A percentile compares a stretch with the other conserved stretches of the same genome.
Evolutionary conservation across 2,329 filamentous ascomycete species (phyloP).

Genomic region (Nakataea oryzae): DNA sequence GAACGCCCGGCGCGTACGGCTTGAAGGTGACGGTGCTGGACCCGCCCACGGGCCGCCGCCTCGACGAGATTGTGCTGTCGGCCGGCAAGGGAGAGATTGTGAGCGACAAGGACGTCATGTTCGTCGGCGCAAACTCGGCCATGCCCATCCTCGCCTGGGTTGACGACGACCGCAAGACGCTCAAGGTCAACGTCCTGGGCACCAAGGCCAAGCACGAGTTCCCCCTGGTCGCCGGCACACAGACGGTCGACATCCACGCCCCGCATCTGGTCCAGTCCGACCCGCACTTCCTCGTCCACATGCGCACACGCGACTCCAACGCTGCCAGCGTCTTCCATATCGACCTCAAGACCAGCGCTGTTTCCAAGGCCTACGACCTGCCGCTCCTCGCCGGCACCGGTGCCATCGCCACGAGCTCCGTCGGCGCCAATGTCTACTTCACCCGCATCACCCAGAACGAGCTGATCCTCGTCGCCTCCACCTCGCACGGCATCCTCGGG

Average conservation of each 20-base stretch:
- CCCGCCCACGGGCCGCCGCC: constrained; percentile 58
- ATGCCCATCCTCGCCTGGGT: constrained; percentile 69
- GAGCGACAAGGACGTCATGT: constrained; percentile 53
- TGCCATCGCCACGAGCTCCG: constrained; percentile 68
- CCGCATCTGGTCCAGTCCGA: constrained; percentile 61
- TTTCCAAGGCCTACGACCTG: constrained; percentile 72
- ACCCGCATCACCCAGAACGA: constrained; percentile 70
- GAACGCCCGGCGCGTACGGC: constrained; percentile 58
- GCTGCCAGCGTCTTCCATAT: constrained; percentile 83
- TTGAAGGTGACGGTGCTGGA: constrained; percentile 69
- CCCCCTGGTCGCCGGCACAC: constrained; percentile 33
- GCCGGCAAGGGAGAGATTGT: constrained; percentile 61
- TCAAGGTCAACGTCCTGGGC: constrained; percentile 64
- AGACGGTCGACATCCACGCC: constrained; percentile 57
- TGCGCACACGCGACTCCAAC: constrained; percentile 56
- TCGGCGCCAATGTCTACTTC: constrained; percentile 79
- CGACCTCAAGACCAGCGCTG: constrained; percentile 55
- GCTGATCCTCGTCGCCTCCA: constrained; percentile 62
- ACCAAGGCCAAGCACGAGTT: constrained; percentile 47
- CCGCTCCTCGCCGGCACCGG: constrained; percentile 61
- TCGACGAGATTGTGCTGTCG: constrained; percentile 60
- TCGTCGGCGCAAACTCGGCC: constrained; percentile 67
- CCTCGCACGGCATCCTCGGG: constrained; percentile 64
- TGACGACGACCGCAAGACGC: constrained; percentile 47
- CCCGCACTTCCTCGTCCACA: constrained; percentile 80